Evolutionary conservation across 2,329 filamentous ascomycete genomes (phyloP).

Genomic region (Aureobasidium sp.): DNA sequence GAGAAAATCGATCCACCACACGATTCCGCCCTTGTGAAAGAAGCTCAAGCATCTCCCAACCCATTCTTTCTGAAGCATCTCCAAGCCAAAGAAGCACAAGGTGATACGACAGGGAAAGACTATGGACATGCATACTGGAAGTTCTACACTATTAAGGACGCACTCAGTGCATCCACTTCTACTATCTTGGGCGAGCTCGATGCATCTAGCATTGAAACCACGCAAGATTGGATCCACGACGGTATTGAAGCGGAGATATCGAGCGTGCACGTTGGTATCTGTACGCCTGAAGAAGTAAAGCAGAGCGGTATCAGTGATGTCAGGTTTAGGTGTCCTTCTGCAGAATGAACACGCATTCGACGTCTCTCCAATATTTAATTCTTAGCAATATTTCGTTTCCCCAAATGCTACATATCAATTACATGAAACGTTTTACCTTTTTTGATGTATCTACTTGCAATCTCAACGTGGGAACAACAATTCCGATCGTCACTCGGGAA

Average conservation of each 20-base stretch:
- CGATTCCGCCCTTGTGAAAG: conserved; percentile 13
- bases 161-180: conserved; percentile 8
- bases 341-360: conserved; percentile 11
- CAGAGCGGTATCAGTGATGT: conserved; percentile 9
- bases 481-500: neutral
- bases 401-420: neutral
- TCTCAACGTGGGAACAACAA: neutral
- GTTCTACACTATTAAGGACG: conserved; percentile 14
- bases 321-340: conserved; percentile 5
- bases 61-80: conserved; percentile 14
- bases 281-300: conserved; percentile 18
- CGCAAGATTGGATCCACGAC: conserved; percentile 10
- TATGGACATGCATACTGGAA: conserved; percentile 1
- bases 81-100: conserved; percentile 18
- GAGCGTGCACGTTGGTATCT: neutral
- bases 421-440: neutral
- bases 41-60: conserved; percentile 10
- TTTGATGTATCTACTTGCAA: neutral
- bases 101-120: conserved; percentile 5
- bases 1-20: conserved; percentile 12
- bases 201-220: conserved; percentile 12
- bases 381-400: neutral
- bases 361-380: conserved; percentile 6
- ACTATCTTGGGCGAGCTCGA: neutral
- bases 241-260: conserved; percentile 14